phyloP scores from a whole-genome alignment of 2,329 filamentous ascomycete species.

The Pseudogymnoascus sp. region DNA sequence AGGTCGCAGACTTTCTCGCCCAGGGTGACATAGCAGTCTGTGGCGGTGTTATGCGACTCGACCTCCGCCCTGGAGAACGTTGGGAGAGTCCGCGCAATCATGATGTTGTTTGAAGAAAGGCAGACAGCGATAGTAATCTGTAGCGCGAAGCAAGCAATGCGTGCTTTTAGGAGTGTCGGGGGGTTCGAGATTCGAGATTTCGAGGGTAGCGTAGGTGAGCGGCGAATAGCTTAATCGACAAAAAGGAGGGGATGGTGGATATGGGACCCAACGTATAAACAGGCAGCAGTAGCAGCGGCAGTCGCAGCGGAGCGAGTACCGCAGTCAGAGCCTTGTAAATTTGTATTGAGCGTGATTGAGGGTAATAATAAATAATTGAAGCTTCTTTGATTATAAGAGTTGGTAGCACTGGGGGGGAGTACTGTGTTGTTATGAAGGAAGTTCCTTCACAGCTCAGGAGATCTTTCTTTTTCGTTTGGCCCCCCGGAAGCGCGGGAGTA shows the following conservation, averaged over 20 bases:
- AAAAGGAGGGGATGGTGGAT: not conserved
- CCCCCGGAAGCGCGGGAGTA: slow-evolving; percentile 1
- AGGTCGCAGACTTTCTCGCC: slow-evolving; percentile 91
- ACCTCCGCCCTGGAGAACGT: slow-evolving; percentile 77
- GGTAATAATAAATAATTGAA: not conserved
- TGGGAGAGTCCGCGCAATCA: slow-evolving; percentile 76
- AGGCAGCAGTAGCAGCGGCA: not conserved
- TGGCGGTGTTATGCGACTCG: slow-evolving; percentile 64
- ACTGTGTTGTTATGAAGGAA: not conserved
- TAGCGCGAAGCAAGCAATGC: not conserved
- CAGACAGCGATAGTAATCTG: not conserved
- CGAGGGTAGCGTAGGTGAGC: not conserved
- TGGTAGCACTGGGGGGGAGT: not conserved
- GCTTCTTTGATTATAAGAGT: not conserved
- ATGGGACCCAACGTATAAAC: not conserved
- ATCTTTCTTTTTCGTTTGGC: slow-evolving; percentile 1
- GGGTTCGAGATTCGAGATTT: not conserved
- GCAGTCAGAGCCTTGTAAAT: not conserved
- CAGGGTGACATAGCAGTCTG: slow-evolving; percentile 89
- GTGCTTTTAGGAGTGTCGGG: not conserved
- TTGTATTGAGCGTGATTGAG: not conserved
- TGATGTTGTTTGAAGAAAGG: slow-evolving; percentile 30
- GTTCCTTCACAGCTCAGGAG: not conserved
- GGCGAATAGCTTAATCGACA: not conserved
- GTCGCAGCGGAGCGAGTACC: not conserved